Percentiles rank a stretch among this genome's conserved stretches.
Evolutionary conservation across 1,139 yeast genomes (phyloP).

Genomic region (Geotrichum klebahnii): DNA sequence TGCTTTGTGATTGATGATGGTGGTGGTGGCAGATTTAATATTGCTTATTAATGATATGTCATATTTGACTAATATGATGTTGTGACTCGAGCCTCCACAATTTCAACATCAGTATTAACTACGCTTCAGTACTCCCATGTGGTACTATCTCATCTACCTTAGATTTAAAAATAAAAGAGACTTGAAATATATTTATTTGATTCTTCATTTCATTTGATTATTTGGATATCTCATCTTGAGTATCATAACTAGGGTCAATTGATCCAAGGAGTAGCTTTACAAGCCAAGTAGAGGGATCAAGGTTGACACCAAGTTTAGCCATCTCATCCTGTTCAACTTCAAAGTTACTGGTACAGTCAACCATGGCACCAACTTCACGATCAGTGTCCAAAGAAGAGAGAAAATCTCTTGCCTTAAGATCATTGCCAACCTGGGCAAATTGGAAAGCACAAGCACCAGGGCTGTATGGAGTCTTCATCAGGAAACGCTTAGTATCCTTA

Average conservation of each 20-base stretch:
- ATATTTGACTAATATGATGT: too few relatives aligned
- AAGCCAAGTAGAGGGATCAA: conserved; percentile 37
- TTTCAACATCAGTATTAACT: too few relatives aligned
- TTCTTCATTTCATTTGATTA: too few relatives aligned
- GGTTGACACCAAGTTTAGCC: conserved; percentile 36
- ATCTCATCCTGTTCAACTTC: conserved; percentile 40
- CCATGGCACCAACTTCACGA: conserved; percentile 36
- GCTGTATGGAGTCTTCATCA: conserved; percentile 32
- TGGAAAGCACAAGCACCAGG: conserved; percentile 38
- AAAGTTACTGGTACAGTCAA: conserved; percentile 38
- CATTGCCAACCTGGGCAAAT: conserved; percentile 39
- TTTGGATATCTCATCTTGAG: conserved; percentile 33
- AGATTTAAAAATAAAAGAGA: background rate
- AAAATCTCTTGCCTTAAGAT: conserved; percentile 37
- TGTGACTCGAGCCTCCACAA: too few relatives aligned
- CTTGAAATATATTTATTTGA: background rate
- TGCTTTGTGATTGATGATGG: too few relatives aligned
- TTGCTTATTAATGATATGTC: too few relatives aligned
- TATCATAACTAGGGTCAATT: conserved; percentile 34
- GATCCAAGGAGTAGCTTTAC: conserved; percentile 38
- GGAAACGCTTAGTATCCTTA: conserved; percentile 31
- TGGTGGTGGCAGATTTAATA: too few relatives aligned
- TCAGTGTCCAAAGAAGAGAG: conserved; percentile 34
- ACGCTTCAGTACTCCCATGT: too few relatives aligned
- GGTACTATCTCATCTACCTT: too few relatives aligned